Conservation (phyloP, 129 eudicot genomes). For the Tagetes erecta region DNA sequence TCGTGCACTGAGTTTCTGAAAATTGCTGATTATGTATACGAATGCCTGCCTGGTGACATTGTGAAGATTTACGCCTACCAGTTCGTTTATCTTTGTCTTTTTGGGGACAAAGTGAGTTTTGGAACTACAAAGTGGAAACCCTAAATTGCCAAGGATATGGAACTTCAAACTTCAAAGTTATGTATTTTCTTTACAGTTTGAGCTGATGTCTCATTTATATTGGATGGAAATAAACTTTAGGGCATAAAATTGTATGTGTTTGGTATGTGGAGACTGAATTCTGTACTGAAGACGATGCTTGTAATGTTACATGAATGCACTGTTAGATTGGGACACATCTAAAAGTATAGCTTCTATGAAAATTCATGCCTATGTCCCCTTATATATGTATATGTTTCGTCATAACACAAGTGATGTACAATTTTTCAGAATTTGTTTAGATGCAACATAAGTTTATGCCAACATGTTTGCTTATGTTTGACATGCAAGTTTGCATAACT, state of each 20-base stretch:
- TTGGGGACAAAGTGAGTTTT: background rate
- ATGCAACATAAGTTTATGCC: background rate
- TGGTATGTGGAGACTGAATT: slow-evolving; percentile 4
- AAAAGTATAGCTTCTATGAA: background rate
- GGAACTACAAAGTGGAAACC: background rate
- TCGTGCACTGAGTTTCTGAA: slow-evolving; percentile 7
- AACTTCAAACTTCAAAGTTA: background rate
- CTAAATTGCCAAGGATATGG: background rate
- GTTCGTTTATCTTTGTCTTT: no score
- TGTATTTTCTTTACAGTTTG: background rate
- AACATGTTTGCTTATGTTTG: slow-evolving; percentile 6
- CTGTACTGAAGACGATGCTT: slow-evolving; percentile 4
- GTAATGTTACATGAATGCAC: slow-evolving; percentile 6
- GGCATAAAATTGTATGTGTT: slow-evolving; percentile 4
- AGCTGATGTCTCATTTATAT: slow-evolving; percentile 7
- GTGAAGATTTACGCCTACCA: background rate
- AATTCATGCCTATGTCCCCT: background rate
- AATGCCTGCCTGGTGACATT: background rate
- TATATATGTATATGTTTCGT: slow-evolving; percentile 11
- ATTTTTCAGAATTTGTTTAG: background rate
- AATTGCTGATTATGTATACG: background rate
- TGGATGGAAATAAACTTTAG: slow-evolving; percentile 13
- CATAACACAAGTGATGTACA: background rate
- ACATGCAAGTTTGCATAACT: slow-evolving; percentile 15
- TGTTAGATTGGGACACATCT: slow-evolving; percentile 6